These are phyloP conservation scores for Trapa incisa DNA, from an alignment of 345 rosid genomes.

Conservation along the genomic window DNA sequence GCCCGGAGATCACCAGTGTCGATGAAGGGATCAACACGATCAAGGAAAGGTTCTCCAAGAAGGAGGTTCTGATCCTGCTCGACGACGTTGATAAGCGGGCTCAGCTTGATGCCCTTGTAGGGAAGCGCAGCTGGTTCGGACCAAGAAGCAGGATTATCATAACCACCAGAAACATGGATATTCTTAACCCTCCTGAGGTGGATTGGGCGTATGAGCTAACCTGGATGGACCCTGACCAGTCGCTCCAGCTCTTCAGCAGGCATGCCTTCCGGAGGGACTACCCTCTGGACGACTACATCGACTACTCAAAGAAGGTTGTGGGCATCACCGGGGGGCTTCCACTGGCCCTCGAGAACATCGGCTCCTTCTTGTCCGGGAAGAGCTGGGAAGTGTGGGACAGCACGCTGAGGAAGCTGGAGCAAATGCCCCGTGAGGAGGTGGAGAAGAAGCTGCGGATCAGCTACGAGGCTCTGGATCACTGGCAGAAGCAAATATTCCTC, in stretches of 20 bases:
- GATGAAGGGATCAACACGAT: constrained; percentile 16
- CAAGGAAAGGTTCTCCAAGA: constrained; percentile 14
- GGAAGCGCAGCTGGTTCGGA: constrained; percentile 16
- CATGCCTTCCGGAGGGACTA: constrained; percentile 13
- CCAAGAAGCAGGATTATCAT: constrained; percentile 15
- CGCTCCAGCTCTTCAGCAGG: constrained; percentile 15
- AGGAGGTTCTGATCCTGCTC: constrained; percentile 16
- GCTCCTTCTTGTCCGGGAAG: constrained; percentile 13
- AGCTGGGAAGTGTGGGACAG: constrained; percentile 12
- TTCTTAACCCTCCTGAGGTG: constrained; percentile 10
- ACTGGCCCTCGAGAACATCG: constrained; percentile 14
- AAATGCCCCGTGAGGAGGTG: constrained; percentile 13
- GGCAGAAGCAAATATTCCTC: constrained; percentile 18
- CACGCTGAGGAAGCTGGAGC: constrained; percentile 13
- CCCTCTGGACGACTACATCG: constrained; percentile 9
- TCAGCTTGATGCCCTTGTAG: constrained; percentile 7
- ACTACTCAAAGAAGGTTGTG: constrained; percentile 12
- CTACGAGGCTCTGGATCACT: constrained; percentile 16
- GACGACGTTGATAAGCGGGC: constrained; percentile 13
- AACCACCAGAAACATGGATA: constrained; percentile 13
- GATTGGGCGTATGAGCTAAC: constrained; percentile 12
- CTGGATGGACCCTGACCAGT: constrained; percentile 10
- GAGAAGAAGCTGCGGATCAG: constrained; percentile 14
- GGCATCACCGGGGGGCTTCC: constrained; percentile 17
- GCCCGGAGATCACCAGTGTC: constrained; percentile 13